Evolutionary conservation across 2,329 filamentous ascomycete genomes (phyloP), one percentile per base, ranked within the genome.

Genomic region (Metarhizium robertsii): DNA sequence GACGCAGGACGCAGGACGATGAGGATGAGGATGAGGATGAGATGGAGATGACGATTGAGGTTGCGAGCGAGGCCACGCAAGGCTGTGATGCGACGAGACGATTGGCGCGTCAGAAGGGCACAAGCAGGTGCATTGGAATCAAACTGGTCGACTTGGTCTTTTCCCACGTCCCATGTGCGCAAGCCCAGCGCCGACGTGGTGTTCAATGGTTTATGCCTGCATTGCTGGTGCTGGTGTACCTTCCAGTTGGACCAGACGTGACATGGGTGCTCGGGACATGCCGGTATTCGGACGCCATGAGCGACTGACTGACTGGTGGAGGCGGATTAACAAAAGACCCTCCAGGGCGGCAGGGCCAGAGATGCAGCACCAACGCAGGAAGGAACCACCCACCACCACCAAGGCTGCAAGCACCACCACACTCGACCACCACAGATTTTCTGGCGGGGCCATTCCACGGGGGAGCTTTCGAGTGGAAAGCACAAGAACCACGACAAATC

Each of bases 401-500:
- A 25, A 25, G 25, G 25, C 25, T 25, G 25, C 25, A 25, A 25
- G 25, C 25, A 25, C 25, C 25, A 25, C 25, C 20, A n/a, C 30
- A 18, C n/a, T 16, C 4, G n/a, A 36, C 6, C 20, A 52, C 48
- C 46, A 50, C 36, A 47, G 10, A 52, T 43, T 53, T 53, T 53
- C 32, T 53, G 8, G 52, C 45, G 52, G 52, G 52, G 52, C 50
- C 38, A 14, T 45, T 38, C 30, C 34, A 18, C 32, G 30, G n/a
- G 30, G n/a, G 25, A 48, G 48, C 40, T 51, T 25, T 50, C 34
- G 11, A 20, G 48, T 55, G 42, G 20, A 43, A 48, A 36, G 42
- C 43, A 36, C 36, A n/a, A 52, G 49, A 55, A 57, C n/a, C 52
- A 25, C 43, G 20, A 16, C 45, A 6, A n/a, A 46, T 34, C 54